Evolutionary conservation across 441 rosid species (phyloP).

Genomic region (Populus hybrid): DNA sequence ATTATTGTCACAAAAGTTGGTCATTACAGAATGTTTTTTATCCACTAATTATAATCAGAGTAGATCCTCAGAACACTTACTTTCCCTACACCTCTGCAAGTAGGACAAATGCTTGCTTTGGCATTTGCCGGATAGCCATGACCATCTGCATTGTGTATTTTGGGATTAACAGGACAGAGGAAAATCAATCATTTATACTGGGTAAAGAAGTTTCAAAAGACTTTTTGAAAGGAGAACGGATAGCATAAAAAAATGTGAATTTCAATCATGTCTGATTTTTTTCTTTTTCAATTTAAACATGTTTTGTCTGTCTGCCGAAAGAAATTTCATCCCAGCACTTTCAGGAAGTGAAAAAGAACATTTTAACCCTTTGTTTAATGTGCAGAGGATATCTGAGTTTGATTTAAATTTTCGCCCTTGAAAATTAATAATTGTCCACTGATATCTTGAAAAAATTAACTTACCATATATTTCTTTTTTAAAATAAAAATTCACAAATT

Average conservation of each 20-base stretch:
- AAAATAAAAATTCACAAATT: not conserved
- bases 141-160: constrained; percentile 57
- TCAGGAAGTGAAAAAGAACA: not conserved
- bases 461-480: not conserved
- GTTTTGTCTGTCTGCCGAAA: not conserved
- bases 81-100: constrained; percentile 77
- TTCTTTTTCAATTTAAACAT: not conserved
- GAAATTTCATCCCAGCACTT: not conserved
- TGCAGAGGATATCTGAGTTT: not conserved
- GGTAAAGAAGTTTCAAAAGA: not conserved
- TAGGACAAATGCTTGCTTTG: constrained; percentile 55
- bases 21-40: constrained; percentile 14
- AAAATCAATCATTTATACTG: constrained; percentile 5
- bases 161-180: constrained; percentile 13
- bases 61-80: constrained; percentile 48
- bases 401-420: not conserved
- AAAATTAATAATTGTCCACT: not conserved
- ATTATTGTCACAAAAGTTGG: constrained; percentile 14
- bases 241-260: not conserved
- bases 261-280: not conserved
- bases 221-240: not conserved
- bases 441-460: not conserved
- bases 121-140: constrained; percentile 70
- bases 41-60: constrained; percentile 15
- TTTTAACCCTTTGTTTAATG: not conserved